These are phyloP conservation scores for Penicillium macrosclerotiorum DNA, from an alignment of 495 filamentous ascomycete genomes.

Conservation along the genomic window DNA sequence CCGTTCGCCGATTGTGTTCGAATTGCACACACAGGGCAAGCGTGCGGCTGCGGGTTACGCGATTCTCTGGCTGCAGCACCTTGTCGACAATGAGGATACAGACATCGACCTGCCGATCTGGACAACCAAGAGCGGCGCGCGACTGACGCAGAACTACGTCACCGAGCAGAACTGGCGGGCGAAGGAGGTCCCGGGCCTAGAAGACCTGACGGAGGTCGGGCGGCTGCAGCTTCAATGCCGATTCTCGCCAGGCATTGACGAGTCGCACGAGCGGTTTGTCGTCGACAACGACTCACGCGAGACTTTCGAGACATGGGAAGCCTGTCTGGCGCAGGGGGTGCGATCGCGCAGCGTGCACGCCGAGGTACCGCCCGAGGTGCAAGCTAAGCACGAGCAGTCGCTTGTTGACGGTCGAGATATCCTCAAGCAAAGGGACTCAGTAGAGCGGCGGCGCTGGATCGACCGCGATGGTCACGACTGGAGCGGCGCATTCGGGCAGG, in stretches of 20 bases:
- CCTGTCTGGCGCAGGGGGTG: slow-evolving; percentile 81
- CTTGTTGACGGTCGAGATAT: slow-evolving; percentile 76
- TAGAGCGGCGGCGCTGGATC: slow-evolving; percentile 76
- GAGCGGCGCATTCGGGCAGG: slow-evolving; percentile 79
- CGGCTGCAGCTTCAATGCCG: slow-evolving; percentile 72
- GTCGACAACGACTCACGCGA: slow-evolving; percentile 86
- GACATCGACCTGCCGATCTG: slow-evolving; percentile 84
- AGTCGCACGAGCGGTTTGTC: slow-evolving; percentile 79
- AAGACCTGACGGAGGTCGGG: slow-evolving; percentile 75
- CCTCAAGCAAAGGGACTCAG: slow-evolving; percentile 62
- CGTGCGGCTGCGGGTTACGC: slow-evolving; percentile 72
- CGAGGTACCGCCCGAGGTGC: slow-evolving; percentile 64
- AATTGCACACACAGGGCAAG: slow-evolving; percentile 69
- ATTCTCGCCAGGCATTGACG: slow-evolving; percentile 89
- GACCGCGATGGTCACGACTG: slow-evolving; percentile 80
- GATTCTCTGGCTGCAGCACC: slow-evolving; percentile 78
- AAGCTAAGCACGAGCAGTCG: slow-evolving; percentile 74
- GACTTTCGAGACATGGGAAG: slow-evolving; percentile 93
- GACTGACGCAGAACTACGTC: slow-evolving; percentile 88
- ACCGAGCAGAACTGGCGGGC: slow-evolving; percentile 64
- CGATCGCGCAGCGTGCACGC: slow-evolving; percentile 62
- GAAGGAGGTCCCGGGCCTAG: slow-evolving; percentile 58
- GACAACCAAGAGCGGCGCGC: slow-evolving; percentile 66
- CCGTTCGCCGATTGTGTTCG: slow-evolving; percentile 82
- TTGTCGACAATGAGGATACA: slow-evolving; percentile 73